Evolutionary conservation across 2,329 filamentous ascomycete genomes (phyloP), one percentile per base, ranked within the genome.

Genomic region (Tolypocladium tundrense): DNA sequence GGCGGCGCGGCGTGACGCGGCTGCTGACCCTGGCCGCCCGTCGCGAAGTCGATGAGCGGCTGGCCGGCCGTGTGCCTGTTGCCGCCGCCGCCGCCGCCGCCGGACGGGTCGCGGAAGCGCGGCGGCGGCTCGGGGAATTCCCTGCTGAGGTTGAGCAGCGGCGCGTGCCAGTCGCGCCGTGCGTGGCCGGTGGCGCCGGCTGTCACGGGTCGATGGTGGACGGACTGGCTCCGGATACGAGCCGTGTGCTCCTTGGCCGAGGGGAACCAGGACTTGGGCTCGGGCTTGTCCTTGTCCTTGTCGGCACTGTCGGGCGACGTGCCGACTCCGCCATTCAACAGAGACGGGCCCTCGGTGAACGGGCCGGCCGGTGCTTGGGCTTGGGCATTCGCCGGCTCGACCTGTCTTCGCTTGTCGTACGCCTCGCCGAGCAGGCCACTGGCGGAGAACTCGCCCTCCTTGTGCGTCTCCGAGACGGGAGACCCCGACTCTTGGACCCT

Each of bases 141-240:
- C 0, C 84, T 66, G 41, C 63, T 85, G 45, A 91, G 77, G 65
- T 89, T 88, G 37, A 91, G 72, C 7, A 91, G 77, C 1, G 88
- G 87, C 60, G 84, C 55, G 3, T 78, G 77, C 64, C 67, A 69
- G 13, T 71, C 64, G 11, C 64, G 66, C 35, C 62, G 61, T 39
- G 62, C 27, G 13, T 59, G 59, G 45, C 53, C 45, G 14, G 56
- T 41, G 8, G 60, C 60, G 57, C 67, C 71, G 14, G 65, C 66
- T 4, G 67, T 64, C 14, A 62, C 61, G 37, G 68, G 67, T 27
- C 65, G 66, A 53, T 52, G 37, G 54, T 60, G 64, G 37, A 65
- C 60, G 14, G 66, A 68, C 37, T 66, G 62, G 58, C 63, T 66
- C 54, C 70, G 68, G n/a, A 62, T 53, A n/a, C 68, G 70, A 37